A percentile compares a stretch with the other conserved stretches of the same genome.
phyloP scores from a whole-genome alignment of 2,329 filamentous ascomycete species.

The Aspergillus quadrilineatus region DNA sequence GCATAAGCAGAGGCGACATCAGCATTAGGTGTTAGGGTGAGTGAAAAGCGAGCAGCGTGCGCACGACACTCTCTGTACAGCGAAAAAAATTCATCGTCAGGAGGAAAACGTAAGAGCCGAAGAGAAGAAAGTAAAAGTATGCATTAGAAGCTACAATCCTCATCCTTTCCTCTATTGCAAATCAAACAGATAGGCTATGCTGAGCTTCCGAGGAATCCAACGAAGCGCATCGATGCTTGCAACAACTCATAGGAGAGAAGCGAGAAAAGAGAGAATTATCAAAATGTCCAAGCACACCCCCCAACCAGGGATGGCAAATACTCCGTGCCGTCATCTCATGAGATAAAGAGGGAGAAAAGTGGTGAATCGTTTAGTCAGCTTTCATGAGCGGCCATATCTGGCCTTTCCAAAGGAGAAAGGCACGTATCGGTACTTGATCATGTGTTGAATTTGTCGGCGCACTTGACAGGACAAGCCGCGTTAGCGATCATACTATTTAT shows the following conservation, averaged over 20 bases:
- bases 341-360: not conserved
- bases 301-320: not conserved
- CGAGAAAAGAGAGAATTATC: not conserved
- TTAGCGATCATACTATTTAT: constrained; percentile 10
- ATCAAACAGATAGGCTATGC: not conserved
- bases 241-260: not conserved
- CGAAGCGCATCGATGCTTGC: not conserved
- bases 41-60: not conserved
- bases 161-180: not conserved
- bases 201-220: not conserved
- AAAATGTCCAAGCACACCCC: constrained; percentile 2
- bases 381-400: constrained; percentile 58
- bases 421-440: constrained; percentile 99
- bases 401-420: constrained; percentile 91
- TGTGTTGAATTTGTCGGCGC: constrained; percentile 99
- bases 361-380: not conserved
- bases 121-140: not conserved
- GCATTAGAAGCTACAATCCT: constrained; percentile 10
- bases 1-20: not conserved
- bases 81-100: constrained; percentile 7
- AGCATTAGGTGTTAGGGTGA: not conserved
- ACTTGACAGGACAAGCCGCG: constrained; percentile 53
- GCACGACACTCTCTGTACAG: constrained; percentile 5
- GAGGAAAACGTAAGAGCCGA: not conserved
- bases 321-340: constrained; percentile 10